Percentiles rank a stretch among this genome's conserved stretches.
phyloP scores from a whole-genome alignment of 805 yeast genomes.

The Pichia phayaonensis region DNA sequence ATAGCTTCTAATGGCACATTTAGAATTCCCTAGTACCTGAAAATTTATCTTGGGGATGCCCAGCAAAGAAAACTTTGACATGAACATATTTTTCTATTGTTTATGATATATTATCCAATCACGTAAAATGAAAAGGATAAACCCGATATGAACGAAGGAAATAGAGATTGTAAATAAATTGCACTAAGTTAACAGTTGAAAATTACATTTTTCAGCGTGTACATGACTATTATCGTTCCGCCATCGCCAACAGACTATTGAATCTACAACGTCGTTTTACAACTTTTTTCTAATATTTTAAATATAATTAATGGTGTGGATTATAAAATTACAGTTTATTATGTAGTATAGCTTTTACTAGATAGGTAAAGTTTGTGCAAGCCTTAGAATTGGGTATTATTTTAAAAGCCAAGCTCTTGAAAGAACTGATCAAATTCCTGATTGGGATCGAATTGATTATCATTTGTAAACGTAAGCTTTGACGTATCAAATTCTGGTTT shows the following conservation, averaged over 20 bases:
- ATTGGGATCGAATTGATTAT: background rate
- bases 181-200: too few relatives aligned
- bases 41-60: background rate
- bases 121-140: background rate
- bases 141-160: background rate
- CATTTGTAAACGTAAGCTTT: background rate
- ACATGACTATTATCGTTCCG: too few relatives aligned
- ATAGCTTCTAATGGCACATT: background rate
- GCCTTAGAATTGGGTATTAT: background rate
- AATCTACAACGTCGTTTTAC: background rate
- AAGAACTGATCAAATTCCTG: background rate
- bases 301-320: background rate
- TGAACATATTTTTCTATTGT: background rate
- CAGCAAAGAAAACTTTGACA: background rate
- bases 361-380: background rate
- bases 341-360: background rate
- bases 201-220: background rate
- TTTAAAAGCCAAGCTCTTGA: background rate
- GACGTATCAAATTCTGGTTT: conserved; percentile 8
- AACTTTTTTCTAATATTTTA: too few relatives aligned
- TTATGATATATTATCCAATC: background rate
- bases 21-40: background rate
- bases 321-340: background rate
- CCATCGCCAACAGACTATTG: too few relatives aligned
- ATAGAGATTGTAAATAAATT: background rate